Base-by-base conservation (phyloP, 164 flowering plant genomes). In the Macadamia tetraphylla region DNA sequence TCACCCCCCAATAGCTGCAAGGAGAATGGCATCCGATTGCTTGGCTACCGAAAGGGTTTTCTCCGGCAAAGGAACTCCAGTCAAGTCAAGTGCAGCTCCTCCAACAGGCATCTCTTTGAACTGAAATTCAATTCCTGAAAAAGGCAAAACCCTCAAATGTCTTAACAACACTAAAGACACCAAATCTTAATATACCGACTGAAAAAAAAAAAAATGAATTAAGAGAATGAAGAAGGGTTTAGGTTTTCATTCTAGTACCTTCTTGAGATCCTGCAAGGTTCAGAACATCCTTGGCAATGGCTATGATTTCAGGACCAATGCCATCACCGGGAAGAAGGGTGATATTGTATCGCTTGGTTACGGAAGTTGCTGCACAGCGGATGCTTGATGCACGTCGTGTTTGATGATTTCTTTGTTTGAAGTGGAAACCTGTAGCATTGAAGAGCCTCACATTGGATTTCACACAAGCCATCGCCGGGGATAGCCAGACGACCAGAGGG, bases 1-100 rank as follows among this genome's bases (percentile, higher is more conserved):
- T 70, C 76, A 94, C 97, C 99, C 99, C 77, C 99, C 99, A 79
- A 94, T 94, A 1, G 99, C 97, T 67, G 98, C 99, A 55, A 94
- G 96, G 73, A 94, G 98, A 78, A 94, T 81, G 0, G 96, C 97
- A 82, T 90, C 94, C 6, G 97, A 89, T 63, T 81, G 78, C 78
- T 84, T 86, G 1, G 99, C 98, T 1, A 72, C 77, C 0, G 81
- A 77, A 65, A 94, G 90, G 53, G 99, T 94, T 80, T 92, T 97
- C 30, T 90, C 87, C 0, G 99, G 99, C 71, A 94, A 83, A 3
- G 99, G 99, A 71, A 92, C 96, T 58, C 99, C 98, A 1, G 82
- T 79, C 68, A 84, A 80, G 81, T 94, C 99, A 53, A 92, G 70
- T 0, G 99, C 98, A 62, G 88, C 80, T 61, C 98, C 98, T 32